Base-by-base conservation (phyloP, 306 rosid genomes). In the Canavalia gladiata region DNA sequence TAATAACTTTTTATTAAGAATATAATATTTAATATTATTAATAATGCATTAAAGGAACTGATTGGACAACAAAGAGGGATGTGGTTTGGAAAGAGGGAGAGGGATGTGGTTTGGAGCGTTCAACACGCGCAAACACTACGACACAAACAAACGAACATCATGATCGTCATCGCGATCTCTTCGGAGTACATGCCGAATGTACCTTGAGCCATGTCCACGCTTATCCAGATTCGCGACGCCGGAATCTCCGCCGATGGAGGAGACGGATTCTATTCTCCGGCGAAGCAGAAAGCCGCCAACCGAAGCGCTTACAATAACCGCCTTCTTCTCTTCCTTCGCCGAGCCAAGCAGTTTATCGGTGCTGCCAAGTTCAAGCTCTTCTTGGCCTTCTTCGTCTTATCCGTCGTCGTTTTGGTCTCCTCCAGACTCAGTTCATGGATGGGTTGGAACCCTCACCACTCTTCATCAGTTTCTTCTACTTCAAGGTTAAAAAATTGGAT, bases 231-330 rank as follows among this genome's bases (percentile, higher is more conserved):
- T 56, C 83, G 82, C 31, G 87, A 68, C 55, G 50, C 72, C 41
- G 78, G 13, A 2, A 37, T 34, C 46, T 54, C 69, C 35, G 33
- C 52, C 42, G 75, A 77, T 1, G 78, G 28, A 1, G 78, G 9
- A 65, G 88, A 76, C 56, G 79, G 84, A 45, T 8, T 88, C 6
- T 29, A 86, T 79, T 90, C 92, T 57, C 89, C 91, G 70, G 90
- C 90, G 65, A 90, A 88, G 82, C 86, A 77, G 78, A 90, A 88
- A 81, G 89, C 94, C 52, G 81, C 89, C 54, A 72, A 73, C 54
- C 84, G 90, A 46, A 71, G 87, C 37, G 81, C 55, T 28, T 85
- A 74, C 50, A 52, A 37, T 8, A 39, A 42, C 72, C 83, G 86
- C 46, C 50, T 84, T 31, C 55, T 69, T 13, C 79, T 81, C 25